A percentile compares a stretch with the other conserved stretches of the same genome.
Conservation (phyloP, 805 yeast species). For the Blastobotrys chiropterorum region DNA sequence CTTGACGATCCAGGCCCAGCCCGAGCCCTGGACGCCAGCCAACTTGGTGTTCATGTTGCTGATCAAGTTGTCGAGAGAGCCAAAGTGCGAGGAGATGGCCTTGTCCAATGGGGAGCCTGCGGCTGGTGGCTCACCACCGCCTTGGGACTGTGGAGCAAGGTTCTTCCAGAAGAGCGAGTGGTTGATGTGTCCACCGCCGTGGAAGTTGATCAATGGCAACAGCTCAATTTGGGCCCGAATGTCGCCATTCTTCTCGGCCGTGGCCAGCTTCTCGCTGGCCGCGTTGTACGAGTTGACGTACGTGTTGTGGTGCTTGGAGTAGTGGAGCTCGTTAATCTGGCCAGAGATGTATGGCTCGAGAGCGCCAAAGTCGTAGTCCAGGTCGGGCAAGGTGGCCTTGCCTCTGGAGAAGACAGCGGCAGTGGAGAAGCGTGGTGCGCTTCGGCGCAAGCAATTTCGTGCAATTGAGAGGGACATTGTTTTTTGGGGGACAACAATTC, state of each 20-base stretch:
- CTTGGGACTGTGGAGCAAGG: conserved; percentile 65
- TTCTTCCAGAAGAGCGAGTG: conserved; percentile 85
- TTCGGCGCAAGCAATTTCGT: background rate
- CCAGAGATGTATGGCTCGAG: conserved; percentile 84
- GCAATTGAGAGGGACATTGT: conserved; percentile 6
- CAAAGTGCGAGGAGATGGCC: conserved; percentile 59
- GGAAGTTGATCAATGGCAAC: conserved; percentile 76
- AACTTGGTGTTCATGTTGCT: conserved; percentile 57
- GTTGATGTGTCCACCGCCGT: conserved; percentile 88
- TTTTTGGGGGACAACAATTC: background rate
- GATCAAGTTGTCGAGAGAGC: conserved; percentile 65
- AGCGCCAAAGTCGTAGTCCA: conserved; percentile 78
- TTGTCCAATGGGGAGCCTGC: conserved; percentile 51
- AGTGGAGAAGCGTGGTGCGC: conserved; percentile 8
- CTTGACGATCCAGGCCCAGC: conserved; percentile 90
- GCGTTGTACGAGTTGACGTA: conserved; percentile 81
- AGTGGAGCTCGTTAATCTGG: conserved; percentile 77
- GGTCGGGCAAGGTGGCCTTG: conserved; percentile 67
- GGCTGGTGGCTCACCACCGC: conserved; percentile 66
- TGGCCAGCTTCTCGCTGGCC: conserved; percentile 66
- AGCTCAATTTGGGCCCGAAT: conserved; percentile 50
- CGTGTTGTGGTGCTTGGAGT: conserved; percentile 88
- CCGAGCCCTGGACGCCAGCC: conserved; percentile 91
- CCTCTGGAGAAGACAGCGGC: conserved; percentile 11
- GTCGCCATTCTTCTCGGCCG: conserved; percentile 55